Base-by-base conservation (phyloP, 2,329 filamentous ascomycete genomes). In the Colletotrichum sp. region DNA sequence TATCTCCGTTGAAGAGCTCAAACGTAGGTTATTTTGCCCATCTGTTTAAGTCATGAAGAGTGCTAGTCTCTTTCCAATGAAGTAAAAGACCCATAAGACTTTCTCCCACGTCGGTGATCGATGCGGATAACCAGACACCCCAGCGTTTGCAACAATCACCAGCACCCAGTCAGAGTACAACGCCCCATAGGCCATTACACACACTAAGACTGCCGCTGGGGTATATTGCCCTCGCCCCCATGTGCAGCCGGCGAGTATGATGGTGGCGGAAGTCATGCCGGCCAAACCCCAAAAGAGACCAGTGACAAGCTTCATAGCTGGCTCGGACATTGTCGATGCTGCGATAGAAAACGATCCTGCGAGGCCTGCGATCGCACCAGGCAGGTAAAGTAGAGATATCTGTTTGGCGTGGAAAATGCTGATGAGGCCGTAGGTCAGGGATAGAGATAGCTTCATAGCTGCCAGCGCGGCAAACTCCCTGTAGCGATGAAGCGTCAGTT, bases 241-340 rank as follows among this genome's bases (percentile, higher is more conserved):
- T 13, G 44, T 52, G 44, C n/a, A 21, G n/a, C 10, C 44, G n/a
- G 44, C 44, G 10, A 52, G 10, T 3, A 52, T 52, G 6, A 52
- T 52, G 44, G 44, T 52, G n/a, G 44, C 44, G 18, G 44, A 52
- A 52, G 44, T 52, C 44, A 52, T 52, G 44, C 44, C 44, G n/a
- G 44, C 44, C 44, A 52, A 52, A 0, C 6, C 44, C n/a, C 44
- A 52, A 52, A 49, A 52, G 18, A 52, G n/a, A 21, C 10, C 44
- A 21, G 44, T 52, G 44, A 52, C n/a, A 52, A 52, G n/a, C 44
- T 52, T 52, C 44, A 52, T 52, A 21, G n/a, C n/a, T 13, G n/a
- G n/a, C 44, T 52, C 44, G 44, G 44, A 52, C n/a, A 52, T 52
- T 13, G 6, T 21, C 10, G 44, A 21, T 21, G 44, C n/a, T 52